These are phyloP conservation scores for Kodamaea arcana DNA, from an alignment of 1,139 yeast genomes.

Conservation along the genomic window DNA sequence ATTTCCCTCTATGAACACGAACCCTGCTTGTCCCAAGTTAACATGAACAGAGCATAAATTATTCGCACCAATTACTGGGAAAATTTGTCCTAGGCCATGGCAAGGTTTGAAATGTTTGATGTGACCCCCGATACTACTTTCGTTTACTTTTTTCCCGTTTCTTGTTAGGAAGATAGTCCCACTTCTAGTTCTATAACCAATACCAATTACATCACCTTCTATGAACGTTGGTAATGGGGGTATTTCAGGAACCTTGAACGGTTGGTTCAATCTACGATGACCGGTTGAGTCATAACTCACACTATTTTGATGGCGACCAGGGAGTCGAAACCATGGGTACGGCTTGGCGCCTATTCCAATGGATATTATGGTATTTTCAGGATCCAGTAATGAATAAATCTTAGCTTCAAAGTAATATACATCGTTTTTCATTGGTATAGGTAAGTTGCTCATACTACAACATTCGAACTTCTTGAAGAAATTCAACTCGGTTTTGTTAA, in stretches of 20 bases:
- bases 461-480: slow-evolving; percentile 70
- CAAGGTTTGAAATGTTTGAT: slow-evolving; percentile 42
- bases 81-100: slow-evolving; percentile 36
- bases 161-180: slow-evolving; percentile 67
- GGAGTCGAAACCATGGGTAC: slow-evolving; percentile 57
- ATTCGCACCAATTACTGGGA: slow-evolving; percentile 52
- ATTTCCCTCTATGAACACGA: slow-evolving; percentile 55
- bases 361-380: slow-evolving; percentile 41
- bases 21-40: slow-evolving; percentile 56
- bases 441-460: slow-evolving; percentile 79
- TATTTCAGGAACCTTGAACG: slow-evolving; percentile 31
- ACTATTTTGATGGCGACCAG: slow-evolving; percentile 52
- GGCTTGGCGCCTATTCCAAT: slow-evolving; percentile 50
- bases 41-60: slow-evolving; percentile 52
- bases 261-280: slow-evolving; percentile 47
- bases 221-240: slow-evolving; percentile 45
- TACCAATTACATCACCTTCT: slow-evolving; percentile 64
- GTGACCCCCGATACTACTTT: slow-evolving; percentile 67
- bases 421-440: slow-evolving; percentile 80
- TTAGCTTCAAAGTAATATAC: slow-evolving; percentile 91
- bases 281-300: slow-evolving; percentile 52
- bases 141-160: slow-evolving; percentile 65
- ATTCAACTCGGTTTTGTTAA: slow-evolving; percentile 71
- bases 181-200: slow-evolving; percentile 57
- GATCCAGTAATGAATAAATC: slow-evolving; percentile 51